Percentiles rank a stretch among this genome's conserved stretches.
Conservation (phyloP, 352 stramenopile species). For the Peronospora destructor region DNA sequence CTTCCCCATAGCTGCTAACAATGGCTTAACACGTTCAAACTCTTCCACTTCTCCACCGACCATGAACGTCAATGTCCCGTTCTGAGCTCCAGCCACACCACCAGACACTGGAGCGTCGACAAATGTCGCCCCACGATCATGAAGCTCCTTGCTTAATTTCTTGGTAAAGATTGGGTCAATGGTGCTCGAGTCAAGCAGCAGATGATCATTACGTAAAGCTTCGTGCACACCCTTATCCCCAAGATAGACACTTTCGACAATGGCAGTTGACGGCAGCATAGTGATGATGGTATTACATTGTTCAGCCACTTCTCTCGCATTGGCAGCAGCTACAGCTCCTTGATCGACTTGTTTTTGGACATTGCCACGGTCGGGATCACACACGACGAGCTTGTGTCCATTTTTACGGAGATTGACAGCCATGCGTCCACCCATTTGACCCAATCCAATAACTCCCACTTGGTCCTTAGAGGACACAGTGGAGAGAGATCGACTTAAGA, state of each 20-base stretch:
- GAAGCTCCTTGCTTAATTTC: slow-evolving; percentile 64
- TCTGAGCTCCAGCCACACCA: slow-evolving; percentile 92
- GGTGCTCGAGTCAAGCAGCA: slow-evolving; percentile 94
- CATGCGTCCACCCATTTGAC: slow-evolving; percentile 93
- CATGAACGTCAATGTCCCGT: slow-evolving; percentile 98
- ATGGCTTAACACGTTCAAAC: slow-evolving; percentile 65
- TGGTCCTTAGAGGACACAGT: slow-evolving; percentile 26
- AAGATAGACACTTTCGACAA: slow-evolving; percentile 82
- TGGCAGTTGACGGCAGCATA: slow-evolving; percentile 90
- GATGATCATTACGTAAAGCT: slow-evolving; percentile 55
- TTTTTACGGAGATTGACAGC: slow-evolving; percentile 85
- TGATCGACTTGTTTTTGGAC: slow-evolving; percentile 47
- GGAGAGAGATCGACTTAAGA: slow-evolving; percentile 4
- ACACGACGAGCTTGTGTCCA: slow-evolving; percentile 72
- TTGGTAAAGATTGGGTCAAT: slow-evolving; percentile 92
- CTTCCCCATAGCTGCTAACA: slow-evolving; percentile 90
- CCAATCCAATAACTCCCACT: slow-evolving; percentile 89
- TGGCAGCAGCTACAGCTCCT: slow-evolving; percentile 42
- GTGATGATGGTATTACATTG: slow-evolving; percentile 86
- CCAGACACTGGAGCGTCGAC: slow-evolving; percentile 95
- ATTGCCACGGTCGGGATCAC: slow-evolving; percentile 56
- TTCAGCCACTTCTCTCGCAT: slow-evolving; percentile 65
- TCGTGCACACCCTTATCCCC: slow-evolving; percentile 65
- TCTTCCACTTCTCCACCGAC: slow-evolving; percentile 71
- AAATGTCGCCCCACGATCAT: slow-evolving; percentile 56